Conservation (phyloP, 768 basidiomycete species). For the Tylopilus subfusipes region DNA sequence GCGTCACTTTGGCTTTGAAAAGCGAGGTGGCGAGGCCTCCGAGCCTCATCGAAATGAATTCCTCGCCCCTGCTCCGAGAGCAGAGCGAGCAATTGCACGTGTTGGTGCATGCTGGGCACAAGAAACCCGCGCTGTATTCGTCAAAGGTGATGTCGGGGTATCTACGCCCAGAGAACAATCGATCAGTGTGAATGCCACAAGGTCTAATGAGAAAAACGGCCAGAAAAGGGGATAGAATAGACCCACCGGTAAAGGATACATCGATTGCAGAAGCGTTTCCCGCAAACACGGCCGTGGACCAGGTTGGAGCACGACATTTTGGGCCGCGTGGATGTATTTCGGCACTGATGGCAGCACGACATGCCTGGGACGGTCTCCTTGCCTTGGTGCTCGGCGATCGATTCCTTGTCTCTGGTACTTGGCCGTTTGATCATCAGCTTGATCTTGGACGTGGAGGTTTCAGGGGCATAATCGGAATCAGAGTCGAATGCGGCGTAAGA, state of each 20-base stretch:
- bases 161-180: slow-evolving; percentile 25
- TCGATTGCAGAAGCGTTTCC: slow-evolving; percentile 34
- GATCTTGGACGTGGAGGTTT: slow-evolving; percentile 1
- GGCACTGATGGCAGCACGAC: slow-evolving; percentile 38
- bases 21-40: slow-evolving; percentile 23
- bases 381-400: background rate
- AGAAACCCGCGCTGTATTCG: slow-evolving; percentile 26
- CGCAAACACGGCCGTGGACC: slow-evolving; percentile 21
- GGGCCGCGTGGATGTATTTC: slow-evolving; percentile 21
- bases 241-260: slow-evolving; percentile 35
- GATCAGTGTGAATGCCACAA: too few species aligned
- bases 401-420: background rate
- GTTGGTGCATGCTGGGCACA: slow-evolving; percentile 44
- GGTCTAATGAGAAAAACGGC: slow-evolving; percentile 3
- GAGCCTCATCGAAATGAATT: slow-evolving; percentile 36
- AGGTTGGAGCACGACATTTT: slow-evolving; percentile 37
- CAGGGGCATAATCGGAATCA: slow-evolving; percentile 15
- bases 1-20: slow-evolving; percentile 20
- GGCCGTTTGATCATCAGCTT: slow-evolving; percentile 5
- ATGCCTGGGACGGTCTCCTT: background rate
- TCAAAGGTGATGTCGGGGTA: slow-evolving; percentile 40
- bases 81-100: slow-evolving; percentile 51
- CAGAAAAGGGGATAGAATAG: background rate
- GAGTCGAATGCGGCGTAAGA: background rate
- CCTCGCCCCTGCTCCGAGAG: slow-evolving; percentile 43